Evolutionary conservation across 148 eudicot genomes (phyloP), one percentile per base, ranked within the genome.

Genomic region (Amaranthus hypochondriacus): DNA sequence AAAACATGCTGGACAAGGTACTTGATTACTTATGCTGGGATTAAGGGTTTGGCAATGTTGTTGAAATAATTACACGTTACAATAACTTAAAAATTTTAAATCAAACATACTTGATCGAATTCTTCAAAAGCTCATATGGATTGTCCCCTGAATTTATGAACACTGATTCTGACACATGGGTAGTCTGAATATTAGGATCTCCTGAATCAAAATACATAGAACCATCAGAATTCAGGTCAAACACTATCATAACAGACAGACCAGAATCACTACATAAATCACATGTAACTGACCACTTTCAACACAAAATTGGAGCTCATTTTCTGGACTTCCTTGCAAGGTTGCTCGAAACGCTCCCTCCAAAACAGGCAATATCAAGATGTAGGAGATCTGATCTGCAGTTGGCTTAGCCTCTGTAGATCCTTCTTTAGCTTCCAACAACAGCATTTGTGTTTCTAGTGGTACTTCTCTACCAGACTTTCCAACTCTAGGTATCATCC

Each of bases 401-500:
- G 63, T 46, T 7, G 6, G 14, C 11, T 63, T 69, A 14, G 54
- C 56, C 10, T 9, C 71, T 42, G 44, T 73, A 50, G 80, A 77
- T 62, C 65, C 64, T 39, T 76, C 62, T 73, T 66, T 77, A 50
- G 65, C 83, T 66, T 83, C 86, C 75, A 83, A 48, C 39, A 86
- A 78, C 74, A 85, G 74, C 73, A 86, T 73, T 63, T 83, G 86
- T 28, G 88, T 86, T 69, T 86, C 88, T 56, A 81, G 1, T 68
- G 77, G 79, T 9, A 86, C 77, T 71, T 86, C 83, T 39, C 79
- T 83, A 39, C 83, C 83, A 57, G 81, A 78, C 73, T 77, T 76
- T 43, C 88, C 88, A 66, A 81, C 62, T 51, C 81, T 66, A 21
- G 88, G 88, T 53, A 86, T 86, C 88, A 86, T 85, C 88, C 88